Percentiles rank a stretch among this genome's conserved stretches.
Conservation (phyloP, 441 rosid genomes). For the Mallotus repandus region DNA sequence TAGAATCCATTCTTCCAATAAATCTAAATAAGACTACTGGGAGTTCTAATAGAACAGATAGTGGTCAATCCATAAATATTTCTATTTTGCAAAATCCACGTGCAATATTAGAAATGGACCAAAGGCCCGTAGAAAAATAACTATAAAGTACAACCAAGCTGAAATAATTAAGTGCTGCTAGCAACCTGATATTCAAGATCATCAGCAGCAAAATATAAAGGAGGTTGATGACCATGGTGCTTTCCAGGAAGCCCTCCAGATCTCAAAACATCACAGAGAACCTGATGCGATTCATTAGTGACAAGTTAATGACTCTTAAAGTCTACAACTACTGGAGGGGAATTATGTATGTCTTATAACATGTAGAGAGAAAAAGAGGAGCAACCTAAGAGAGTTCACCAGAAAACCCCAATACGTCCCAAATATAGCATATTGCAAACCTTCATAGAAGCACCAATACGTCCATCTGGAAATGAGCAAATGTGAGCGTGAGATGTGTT, state of each 20-base stretch:
- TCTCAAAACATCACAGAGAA: too few species aligned
- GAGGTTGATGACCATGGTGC: slow-evolving; percentile 37
- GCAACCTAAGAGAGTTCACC: too few species aligned
- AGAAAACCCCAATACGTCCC: too few species aligned
- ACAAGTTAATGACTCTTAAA: too few species aligned
- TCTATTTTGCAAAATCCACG: not conserved
- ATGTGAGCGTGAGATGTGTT: too few species aligned
- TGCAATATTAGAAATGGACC: slow-evolving; percentile 7
- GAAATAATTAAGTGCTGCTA: not conserved
- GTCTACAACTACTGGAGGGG: too few species aligned
- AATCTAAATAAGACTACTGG: not conserved
- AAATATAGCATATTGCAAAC: too few species aligned
- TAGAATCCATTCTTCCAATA: slow-evolving; percentile 5
- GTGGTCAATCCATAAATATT: not conserved
- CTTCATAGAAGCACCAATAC: too few species aligned
- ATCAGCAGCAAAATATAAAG: slow-evolving; percentile 57
- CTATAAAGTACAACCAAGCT: not conserved
- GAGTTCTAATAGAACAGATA: not conserved
- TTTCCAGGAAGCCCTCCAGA: slow-evolving; percentile 51
- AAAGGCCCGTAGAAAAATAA: not conserved
- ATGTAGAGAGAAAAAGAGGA: too few species aligned
- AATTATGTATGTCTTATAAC: too few species aligned
- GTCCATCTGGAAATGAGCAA: too few species aligned
- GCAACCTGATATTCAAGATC: slow-evolving; percentile 62
- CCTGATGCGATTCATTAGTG: too few species aligned